A percentile compares a stretch with the other conserved stretches of the same genome.
phyloP scores from a whole-genome alignment of 225 moss, liverwort and hornwort species.

The Pleurozium schreberi region DNA sequence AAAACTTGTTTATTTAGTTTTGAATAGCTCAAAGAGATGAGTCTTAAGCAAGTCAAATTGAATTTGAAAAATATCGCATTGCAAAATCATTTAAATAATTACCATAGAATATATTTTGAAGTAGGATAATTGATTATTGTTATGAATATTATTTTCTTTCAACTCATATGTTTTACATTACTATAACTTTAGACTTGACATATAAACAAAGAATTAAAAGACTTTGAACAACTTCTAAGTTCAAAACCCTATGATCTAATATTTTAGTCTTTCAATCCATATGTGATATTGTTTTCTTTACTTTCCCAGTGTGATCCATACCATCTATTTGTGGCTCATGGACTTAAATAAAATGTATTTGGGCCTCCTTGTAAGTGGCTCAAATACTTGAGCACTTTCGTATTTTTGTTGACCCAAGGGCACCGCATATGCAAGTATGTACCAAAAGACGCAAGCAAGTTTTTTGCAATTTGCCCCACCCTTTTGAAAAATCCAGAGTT shows the following conservation, averaged over 20 bases:
- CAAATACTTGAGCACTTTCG: no score
- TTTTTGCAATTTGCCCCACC: no score
- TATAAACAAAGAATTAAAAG: not conserved
- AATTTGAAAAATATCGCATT: not conserved
- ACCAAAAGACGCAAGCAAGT: no score
- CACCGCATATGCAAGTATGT: no score
- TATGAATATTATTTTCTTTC: not conserved
- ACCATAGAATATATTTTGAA: not conserved
- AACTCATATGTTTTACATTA: not conserved
- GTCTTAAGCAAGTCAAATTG: not conserved
- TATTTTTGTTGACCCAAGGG: not conserved
- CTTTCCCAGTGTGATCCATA: not conserved
- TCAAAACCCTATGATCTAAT: not conserved
- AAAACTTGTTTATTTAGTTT: not conserved
- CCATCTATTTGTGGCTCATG: not conserved
- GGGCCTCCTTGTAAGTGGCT: no score
- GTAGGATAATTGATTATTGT: not conserved
- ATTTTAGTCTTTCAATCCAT: not conserved
- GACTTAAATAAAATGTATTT: no score
- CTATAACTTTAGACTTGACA: not conserved
- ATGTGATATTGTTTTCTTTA: not conserved
- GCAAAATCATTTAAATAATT: not conserved
- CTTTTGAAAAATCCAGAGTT: no score
- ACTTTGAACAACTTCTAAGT: not conserved
- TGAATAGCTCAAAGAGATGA: not conserved